Evolutionary conservation across 345 rosid species (phyloP).

Genomic region (Lagerstroemia speciosa): DNA sequence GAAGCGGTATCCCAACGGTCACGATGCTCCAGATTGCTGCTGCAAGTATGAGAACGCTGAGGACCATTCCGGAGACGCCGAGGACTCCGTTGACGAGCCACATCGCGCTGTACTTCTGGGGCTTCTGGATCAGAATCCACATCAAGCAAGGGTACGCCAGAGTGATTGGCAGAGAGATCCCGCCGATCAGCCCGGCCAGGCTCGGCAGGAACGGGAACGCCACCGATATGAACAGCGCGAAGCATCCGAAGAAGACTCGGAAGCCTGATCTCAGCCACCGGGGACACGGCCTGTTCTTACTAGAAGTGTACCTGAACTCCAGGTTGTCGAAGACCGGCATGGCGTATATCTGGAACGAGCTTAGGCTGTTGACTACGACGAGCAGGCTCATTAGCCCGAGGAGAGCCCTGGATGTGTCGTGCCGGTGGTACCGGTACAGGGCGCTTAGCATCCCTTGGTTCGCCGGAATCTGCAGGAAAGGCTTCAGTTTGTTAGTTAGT

Average conservation of each 20-base stretch:
- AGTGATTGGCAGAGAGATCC: conserved; percentile 42
- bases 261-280: conserved; percentile 35
- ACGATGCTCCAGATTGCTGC: conserved; percentile 43
- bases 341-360: conserved; percentile 52
- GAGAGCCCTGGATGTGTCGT: conserved; percentile 23
- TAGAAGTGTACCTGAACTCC: conserved; percentile 39
- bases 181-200: conserved; percentile 52
- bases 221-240: conserved; percentile 36
- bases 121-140: conserved; percentile 49
- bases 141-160: conserved; percentile 49
- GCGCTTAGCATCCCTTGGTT: conserved; percentile 37
- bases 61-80: conserved; percentile 32
- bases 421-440: conserved; percentile 24
- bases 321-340: conserved; percentile 57
- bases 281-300: conserved; percentile 38
- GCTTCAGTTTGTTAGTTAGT: background rate
- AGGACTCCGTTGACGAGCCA: conserved; percentile 36
- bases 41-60: conserved; percentile 25
- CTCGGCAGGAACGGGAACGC: conserved; percentile 49
- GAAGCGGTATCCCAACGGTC: conserved; percentile 33
- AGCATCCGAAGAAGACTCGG: conserved; percentile 36
- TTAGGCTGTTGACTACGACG: conserved; percentile 42
- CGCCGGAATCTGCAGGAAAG: conserved; percentile 23
- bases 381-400: conserved; percentile 36
- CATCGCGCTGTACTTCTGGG: conserved; percentile 12